Evolutionary conservation across 2,329 filamentous ascomycete genomes (phyloP), one percentile per base, ranked within the genome.

Genomic region (Penicillium nordicum): DNA sequence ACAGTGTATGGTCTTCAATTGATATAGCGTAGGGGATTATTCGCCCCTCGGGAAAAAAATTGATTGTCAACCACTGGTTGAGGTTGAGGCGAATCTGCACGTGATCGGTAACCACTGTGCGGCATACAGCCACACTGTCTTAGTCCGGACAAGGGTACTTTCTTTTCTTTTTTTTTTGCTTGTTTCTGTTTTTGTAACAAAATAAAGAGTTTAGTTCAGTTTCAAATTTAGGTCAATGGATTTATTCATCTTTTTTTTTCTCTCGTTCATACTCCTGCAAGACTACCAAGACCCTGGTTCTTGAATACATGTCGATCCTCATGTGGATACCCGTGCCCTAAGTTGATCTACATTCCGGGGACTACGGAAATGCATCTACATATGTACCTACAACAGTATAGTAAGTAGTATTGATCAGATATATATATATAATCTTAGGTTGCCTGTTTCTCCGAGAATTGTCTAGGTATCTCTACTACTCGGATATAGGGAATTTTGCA

Each of bases 31-130:
- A 18, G 47, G 27, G 14, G 12, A 43, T 37, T 45, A 46, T 55
- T 55, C 46, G 53, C 53, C 53, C 21, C 53, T 50, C 53, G 48
- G 53, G 43, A 40, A 52, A 55, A 55, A 55, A 55, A 30, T 55
- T 16, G 34, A 18, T 9, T n/a, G 48, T 52, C 47, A 27, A 55
- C 53, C 53, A 55, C 40, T 41, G 53, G 41, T 52, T 46, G 48
- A 45, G 48, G 52, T 50, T 50, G 41, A 55, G 53, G 53, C 53
- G 7, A 55, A 44, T 29, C 1, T 18, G 16, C 53, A 55, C 53
- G 53, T 55, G 53, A 55, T 51, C 53, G 41, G 34, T 21, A 45
- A 37, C 50, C 34, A 55, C 23, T 46, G 23, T 46, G 37, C 44
- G 37, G 42, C 32, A 50, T 54, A 42, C 23, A 42, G 41, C 29